Evolutionary conservation across 345 rosid genomes (phyloP).

Genomic region (Rhizophora apiculata): DNA sequence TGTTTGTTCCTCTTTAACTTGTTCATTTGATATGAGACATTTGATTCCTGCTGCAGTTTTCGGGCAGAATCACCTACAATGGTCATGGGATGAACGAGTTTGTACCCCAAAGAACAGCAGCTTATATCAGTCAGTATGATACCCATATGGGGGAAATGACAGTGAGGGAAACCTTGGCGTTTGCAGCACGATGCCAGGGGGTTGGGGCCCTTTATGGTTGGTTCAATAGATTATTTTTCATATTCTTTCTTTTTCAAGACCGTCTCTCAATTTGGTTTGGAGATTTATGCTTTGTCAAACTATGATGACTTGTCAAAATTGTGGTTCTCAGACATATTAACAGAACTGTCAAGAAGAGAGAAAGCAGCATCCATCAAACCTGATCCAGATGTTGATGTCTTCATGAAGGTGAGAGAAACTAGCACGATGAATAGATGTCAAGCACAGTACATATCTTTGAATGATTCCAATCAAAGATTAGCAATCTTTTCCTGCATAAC

Average conservation of each 20-base stretch:
- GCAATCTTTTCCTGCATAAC: no score
- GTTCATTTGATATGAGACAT: background rate
- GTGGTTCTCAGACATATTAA: slow-evolving; percentile 48
- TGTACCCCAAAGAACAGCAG: slow-evolving; percentile 58
- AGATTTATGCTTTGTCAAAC: background rate
- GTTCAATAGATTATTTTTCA: background rate
- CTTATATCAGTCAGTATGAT: slow-evolving; percentile 62
- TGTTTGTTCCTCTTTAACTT: background rate
- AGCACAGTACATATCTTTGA: background rate
- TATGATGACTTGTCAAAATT: background rate
- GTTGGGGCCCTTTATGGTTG: slow-evolving; percentile 55
- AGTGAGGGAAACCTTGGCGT: slow-evolving; percentile 60
- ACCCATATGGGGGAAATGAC: slow-evolving; percentile 64
- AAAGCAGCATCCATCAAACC: slow-evolving; percentile 80
- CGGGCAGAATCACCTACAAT: slow-evolving; percentile 59
- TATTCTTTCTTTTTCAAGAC: no score
- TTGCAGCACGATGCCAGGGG: slow-evolving; percentile 66
- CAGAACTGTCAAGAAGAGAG: slow-evolving; percentile 71
- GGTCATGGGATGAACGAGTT: slow-evolving; percentile 65
- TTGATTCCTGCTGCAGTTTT: slow-evolving; percentile 26
- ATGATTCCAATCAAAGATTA: no score
- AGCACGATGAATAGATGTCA: no score
- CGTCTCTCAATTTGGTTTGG: background rate
- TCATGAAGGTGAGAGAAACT: slow-evolving; percentile 56
- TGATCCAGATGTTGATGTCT: slow-evolving; percentile 81